Evolutionary conservation across 768 basidiomycete genomes (phyloP), one percentile per base, ranked within the genome.

Genomic region (Mycena albidolilacea): DNA sequence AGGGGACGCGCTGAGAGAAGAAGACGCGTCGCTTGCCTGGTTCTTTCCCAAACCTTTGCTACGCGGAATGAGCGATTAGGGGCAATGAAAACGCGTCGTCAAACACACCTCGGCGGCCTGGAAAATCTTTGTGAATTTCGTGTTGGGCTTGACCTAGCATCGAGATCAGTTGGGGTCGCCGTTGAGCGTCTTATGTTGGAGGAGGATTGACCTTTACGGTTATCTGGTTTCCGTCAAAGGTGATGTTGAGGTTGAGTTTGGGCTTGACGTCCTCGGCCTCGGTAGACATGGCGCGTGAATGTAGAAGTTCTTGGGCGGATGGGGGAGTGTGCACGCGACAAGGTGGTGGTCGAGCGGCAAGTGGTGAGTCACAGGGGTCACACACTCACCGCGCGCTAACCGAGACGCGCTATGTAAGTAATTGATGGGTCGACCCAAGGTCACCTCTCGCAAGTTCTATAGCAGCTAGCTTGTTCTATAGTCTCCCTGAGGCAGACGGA

Each of bases 81-180:
- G 12, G 54, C 17, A 21, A 8, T n/a, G 7, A 38, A 64, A 48
- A 41, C 62, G 43, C 54, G 21, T 44, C 11, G 14, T 44, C 11
- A 11, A 43, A 83, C 88, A 30, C 75, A 92, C 92, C 86, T 92
- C 90, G 2, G 90, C 89, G 17, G 90, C 91, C 19, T 90, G 86
- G 69, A 93, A 92, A 35, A 92, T 89, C 80, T 92, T 93, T 48
- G 82, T 79, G 75, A 93, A 92, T n/a, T 84, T 83, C 85, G 89
- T 93, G 44, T 87, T 89, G 1, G 85, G 72, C 71, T 90, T 92
- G 12, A 60, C 59, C 59, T 60, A n/a, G n/a, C 5, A 58, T 7
- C 50, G 19, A 21, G 50, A 6, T 23, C 17, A 59, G 37, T 30
- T 39, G 30, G 37, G 41, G 39, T 21, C 59, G 10, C 21, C n/a